Conservation (phyloP, 306 rosid genomes). For the Biancaea sappan region DNA sequence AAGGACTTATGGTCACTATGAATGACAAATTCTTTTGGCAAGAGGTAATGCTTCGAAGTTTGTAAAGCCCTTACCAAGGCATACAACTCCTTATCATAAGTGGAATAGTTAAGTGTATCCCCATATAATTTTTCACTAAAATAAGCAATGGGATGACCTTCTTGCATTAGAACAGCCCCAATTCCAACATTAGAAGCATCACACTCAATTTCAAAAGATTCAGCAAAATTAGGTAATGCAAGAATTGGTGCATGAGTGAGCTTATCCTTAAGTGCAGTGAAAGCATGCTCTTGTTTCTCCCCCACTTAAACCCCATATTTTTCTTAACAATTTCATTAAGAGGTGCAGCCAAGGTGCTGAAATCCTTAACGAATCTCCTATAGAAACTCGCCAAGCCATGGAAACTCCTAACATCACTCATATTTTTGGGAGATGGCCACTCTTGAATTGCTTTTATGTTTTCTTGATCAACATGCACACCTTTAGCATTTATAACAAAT, state of each 20-base stretch:
- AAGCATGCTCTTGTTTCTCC: not conserved
- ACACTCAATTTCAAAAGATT: not conserved
- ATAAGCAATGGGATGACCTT: too few relatives aligned
- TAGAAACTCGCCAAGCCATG: too few relatives aligned
- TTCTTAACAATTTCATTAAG: not conserved
- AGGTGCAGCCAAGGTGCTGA: not conserved
- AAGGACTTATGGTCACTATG: not conserved
- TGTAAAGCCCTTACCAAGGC: not conserved
- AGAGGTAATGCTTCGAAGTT: not conserved
- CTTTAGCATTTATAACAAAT: too few relatives aligned
- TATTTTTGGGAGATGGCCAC: too few relatives aligned
- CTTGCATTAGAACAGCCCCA: fast-evolving
- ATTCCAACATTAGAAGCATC: too few relatives aligned
- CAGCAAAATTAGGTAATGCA: not conserved
- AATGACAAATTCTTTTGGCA: not conserved
- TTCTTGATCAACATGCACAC: too few relatives aligned
- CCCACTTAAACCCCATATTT: not conserved
- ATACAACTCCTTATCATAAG: not conserved
- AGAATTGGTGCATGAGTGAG: too few relatives aligned
- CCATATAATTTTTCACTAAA: not conserved
- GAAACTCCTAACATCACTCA: too few relatives aligned
- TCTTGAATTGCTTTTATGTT: too few relatives aligned
- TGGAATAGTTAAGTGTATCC: too few relatives aligned
- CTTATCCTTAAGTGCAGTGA: not conserved
- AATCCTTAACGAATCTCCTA: not conserved